Percentiles rank a stretch among this genome's conserved stretches.
These are phyloP conservation scores for Corymbia maculata DNA, from an alignment of 345 rosid genomes.

Conservation along the genomic window DNA sequence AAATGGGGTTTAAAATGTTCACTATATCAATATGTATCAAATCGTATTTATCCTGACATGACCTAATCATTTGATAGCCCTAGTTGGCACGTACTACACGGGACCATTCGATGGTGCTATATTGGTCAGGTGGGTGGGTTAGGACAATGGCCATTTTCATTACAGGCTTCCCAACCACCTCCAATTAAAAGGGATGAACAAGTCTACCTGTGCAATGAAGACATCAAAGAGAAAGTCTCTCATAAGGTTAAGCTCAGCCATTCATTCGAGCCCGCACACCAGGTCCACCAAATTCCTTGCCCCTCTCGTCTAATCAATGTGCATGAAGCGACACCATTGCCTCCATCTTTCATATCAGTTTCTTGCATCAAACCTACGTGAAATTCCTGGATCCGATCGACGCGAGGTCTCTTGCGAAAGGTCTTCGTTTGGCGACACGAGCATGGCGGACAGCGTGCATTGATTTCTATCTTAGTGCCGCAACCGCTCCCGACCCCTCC, in stretches of 20 bases:
- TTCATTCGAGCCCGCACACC: not conserved
- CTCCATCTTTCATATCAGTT: not conserved
- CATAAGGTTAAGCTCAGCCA: not conserved
- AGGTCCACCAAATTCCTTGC: not conserved
- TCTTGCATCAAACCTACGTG: fast-evolving
- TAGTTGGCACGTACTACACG: not conserved
- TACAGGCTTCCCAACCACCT: not conserved
- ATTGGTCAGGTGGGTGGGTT: not conserved
- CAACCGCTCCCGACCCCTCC: not conserved
- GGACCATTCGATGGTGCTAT: not conserved
- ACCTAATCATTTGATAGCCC: not conserved
- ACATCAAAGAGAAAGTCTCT: not conserved
- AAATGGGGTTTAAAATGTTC: too few relatives aligned
- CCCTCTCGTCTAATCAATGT: not conserved
- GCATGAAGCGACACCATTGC: not conserved
- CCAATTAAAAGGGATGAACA: not conserved
- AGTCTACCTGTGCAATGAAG: not conserved
- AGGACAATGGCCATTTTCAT: not conserved
- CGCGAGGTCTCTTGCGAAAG: not conserved
- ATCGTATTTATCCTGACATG: not conserved
- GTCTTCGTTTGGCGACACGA: not conserved
- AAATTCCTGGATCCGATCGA: not conserved
- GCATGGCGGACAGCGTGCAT: not conserved
- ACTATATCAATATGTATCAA: too few relatives aligned
- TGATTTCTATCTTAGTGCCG: fast-evolving